Conservation (phyloP, 352 stramenopile species). For the Phytophthora idaei region DNA sequence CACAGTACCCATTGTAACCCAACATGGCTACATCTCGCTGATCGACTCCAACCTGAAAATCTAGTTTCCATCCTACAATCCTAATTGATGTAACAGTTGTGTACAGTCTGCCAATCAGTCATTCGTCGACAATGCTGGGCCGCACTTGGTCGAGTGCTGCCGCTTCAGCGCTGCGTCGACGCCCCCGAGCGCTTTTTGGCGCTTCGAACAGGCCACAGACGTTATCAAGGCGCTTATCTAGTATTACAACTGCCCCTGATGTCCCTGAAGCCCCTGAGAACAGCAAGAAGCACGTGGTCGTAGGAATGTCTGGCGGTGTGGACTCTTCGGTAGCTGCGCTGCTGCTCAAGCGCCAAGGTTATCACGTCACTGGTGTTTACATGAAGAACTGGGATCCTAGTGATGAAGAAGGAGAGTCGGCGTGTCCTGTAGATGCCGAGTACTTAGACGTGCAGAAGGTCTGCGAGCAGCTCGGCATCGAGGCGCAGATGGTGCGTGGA, state of each 20-base stretch:
- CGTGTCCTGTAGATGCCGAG: constrained; percentile 91
- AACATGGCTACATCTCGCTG: constrained; percentile 30
- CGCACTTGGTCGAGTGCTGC: constrained; percentile 9
- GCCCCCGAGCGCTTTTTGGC: constrained; percentile 2
- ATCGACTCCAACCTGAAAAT: constrained; percentile 1
- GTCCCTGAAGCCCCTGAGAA: constrained; percentile 20
- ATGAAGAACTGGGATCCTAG: constrained; percentile 99
- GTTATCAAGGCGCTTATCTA: constrained; percentile 10
- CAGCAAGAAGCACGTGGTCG: constrained; percentile 82
- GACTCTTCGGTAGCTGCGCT: constrained; percentile 97
- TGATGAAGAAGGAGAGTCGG: constrained; percentile 89
- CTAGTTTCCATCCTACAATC: constrained; percentile 13
- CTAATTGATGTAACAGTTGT: constrained; percentile 21
- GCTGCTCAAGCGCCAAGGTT: constrained; percentile 91
- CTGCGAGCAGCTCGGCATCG: constrained; percentile 91
- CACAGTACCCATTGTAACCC: constrained; percentile 59
- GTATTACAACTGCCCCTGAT: background rate
- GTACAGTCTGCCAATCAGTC: constrained; percentile 18
- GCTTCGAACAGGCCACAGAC: background rate
- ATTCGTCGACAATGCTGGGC: constrained; percentile 33
- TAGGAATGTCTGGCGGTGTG: constrained; percentile 98
- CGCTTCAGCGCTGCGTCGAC: constrained; percentile 15
- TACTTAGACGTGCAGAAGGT: constrained; percentile 93
- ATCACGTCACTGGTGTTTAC: constrained; percentile 95
- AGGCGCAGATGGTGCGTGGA: constrained; percentile 61